Evolutionary conservation across 371 early-diverging fungal species (phyloP), one percentile per base, ranked within the genome.

Genomic region (Actinomortierella wolfii): DNA sequence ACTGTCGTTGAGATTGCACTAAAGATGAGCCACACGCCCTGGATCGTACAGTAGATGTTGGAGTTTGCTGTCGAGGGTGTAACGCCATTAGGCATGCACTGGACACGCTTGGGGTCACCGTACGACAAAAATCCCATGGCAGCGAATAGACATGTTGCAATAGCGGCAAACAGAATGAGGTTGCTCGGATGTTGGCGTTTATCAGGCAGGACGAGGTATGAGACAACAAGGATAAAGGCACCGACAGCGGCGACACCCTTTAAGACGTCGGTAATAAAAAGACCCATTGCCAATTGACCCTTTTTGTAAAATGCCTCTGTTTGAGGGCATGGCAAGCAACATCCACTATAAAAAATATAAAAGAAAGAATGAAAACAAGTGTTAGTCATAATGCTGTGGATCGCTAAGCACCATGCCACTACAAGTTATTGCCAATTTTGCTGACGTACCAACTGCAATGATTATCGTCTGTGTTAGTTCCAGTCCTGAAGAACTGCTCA

Each of bases 21-120:
- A 64, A 84, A 84, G 52, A 86, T 74, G 28, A 87, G 45, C 62
- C 83, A 79, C 21, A 82, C 86, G 18, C 82, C 87, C 60, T 89
- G 90, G 42, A 82, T 76, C 5, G 81, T 83, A 65, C 90, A 89
- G 11, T 84, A 66, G 3, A 50, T 54, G 59, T 87, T 89, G 67
- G 85, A 87, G 44, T 79, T 68, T 47, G 86, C 84, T 2, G 75
- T 68, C 17, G 81, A 80, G 0, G 76, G 59, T 7, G 74, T 59
- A 40, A 79, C 56, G 25, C 61, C 75, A 39, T 82, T 81, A 39
- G 81, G 64, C 0, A 63, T 67, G 51, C 89, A 87, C 66, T 87
- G 87, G 24, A 86, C 64, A 4, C 79, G 59, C 54, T 62, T 76
- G 25, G 85, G 83, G 52, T 86, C 68, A 5, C 84, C 84, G n/a